phyloP scores from a whole-genome alignment of 2,329 filamentous ascomycete genomes.

The Epichloe sylvatica region DNA sequence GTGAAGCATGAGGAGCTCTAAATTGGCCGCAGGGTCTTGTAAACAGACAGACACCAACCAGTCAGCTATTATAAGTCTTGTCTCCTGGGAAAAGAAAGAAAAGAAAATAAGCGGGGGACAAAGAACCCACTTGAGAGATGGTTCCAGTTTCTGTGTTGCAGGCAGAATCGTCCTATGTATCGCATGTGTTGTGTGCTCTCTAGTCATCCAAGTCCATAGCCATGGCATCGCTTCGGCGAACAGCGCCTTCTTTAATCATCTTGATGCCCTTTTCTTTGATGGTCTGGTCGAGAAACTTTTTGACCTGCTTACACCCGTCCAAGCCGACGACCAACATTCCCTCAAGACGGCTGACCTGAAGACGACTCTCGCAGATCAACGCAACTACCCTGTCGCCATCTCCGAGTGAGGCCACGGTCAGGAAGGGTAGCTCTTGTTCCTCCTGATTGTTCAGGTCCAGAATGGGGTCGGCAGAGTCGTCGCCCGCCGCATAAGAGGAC shows the following conservation, averaged over 20 bases:
- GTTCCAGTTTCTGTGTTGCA: neutral
- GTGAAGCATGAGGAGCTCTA: conserved; percentile 37
- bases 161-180: neutral
- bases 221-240: conserved; percentile 34
- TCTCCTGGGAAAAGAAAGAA: neutral
- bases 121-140: neutral
- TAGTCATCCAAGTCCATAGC: conserved; percentile 35
- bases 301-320: conserved; percentile 79
- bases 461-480: conserved; percentile 60
- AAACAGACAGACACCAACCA: neutral
- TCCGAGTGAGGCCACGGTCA: conserved; percentile 74
- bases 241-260: conserved; percentile 44
- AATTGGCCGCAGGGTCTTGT: neutral
- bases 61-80: neutral
- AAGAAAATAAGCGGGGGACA: neutral
- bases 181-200: neutral
- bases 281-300: conserved; percentile 67
- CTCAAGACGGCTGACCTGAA: conserved; percentile 71
- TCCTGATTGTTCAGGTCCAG: conserved; percentile 68
- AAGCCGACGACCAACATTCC: conserved; percentile 87
- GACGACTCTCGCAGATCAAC: conserved; percentile 72
- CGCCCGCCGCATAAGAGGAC: conserved; percentile 47
- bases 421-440: conserved; percentile 74
- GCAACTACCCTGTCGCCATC: conserved; percentile 62
- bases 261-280: conserved; percentile 56